phyloP scores from a whole-genome alignment of 1,284 basidiomycete species.

The Ustilago cynodontis region DNA sequence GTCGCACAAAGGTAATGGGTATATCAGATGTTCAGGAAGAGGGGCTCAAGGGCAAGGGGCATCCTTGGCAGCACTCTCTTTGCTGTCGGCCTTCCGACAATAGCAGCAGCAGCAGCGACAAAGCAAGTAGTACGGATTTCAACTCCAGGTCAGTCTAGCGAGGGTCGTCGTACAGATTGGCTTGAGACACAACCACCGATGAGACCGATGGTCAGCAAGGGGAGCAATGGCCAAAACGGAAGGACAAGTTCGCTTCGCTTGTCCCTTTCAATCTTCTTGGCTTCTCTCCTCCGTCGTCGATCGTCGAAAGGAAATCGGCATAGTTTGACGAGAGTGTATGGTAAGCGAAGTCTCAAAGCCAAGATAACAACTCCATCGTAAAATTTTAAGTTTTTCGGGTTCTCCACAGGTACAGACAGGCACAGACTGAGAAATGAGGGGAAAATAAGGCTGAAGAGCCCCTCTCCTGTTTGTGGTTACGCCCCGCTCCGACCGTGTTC shows the following conservation, averaged over 20 bases:
- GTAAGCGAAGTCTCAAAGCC: neutral
- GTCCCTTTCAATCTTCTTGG: neutral
- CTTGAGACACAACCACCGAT: neutral
- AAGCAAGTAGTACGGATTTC: too few species aligned
- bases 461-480: neutral
- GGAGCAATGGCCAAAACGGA: neutral
- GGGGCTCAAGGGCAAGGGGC: conserved; percentile 1
- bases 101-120: neutral
- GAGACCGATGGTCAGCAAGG: neutral
- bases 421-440: neutral
- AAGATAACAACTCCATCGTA: neutral
- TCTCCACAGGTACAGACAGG: conserved; percentile 8
- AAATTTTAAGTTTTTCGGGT: neutral
- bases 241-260: neutral
- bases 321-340: neutral
- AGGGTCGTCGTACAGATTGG: neutral
- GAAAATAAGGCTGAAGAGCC: neutral
- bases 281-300: conserved; percentile 2
- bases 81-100: neutral
- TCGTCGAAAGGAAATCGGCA: neutral
- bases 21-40: neutral
- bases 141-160: neutral
- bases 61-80: neutral
- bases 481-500: neutral
- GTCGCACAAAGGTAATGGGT: neutral